Evolutionary conservation across 805 yeast genomes (phyloP), one percentile per base, ranked within the genome.

Genomic region (Myxozyma neglecta): DNA sequence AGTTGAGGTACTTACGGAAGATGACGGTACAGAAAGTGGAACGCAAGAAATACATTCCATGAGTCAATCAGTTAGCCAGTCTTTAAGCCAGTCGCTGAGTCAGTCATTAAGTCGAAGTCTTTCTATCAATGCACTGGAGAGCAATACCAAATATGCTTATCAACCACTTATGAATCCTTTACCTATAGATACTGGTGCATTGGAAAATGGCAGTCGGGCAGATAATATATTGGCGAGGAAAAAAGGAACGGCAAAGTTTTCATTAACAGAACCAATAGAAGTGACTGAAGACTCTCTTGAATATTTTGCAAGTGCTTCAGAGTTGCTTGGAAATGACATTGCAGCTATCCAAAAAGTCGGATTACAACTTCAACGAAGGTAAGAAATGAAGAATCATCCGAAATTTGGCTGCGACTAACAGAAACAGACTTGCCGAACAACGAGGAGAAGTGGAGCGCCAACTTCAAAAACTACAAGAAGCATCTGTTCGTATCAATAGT

Each of bases 391-490:
- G 11, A 10, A 7, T 43, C 20, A 24, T 43, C 16, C n/a, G 13
- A 11, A 8, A 8, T 10, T 35, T 3, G 24, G 18, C 16, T 8
- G 32, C 7, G n/a, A 37, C 50, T 57, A n/a, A 48, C 29, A n/a
- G 8, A 29, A 36, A 9, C 29, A 59, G 81, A 48, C 62, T 80
- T 0, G 52, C 54, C 1, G 73, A 74, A 43, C 84, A 81, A 65
- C 76, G 76, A 47, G 59, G 67, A 11, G 85, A 81, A 63, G 70
- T 81, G 16, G 70, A 73, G 2, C 72, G 74, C 18, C 86, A 83
- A 64, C 64, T 81, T 20, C 61, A 67, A 34, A 60, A 68, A 14
- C 56, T 76, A 0, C 59, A 66, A 37, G 71, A 72, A 42, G 24
- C 57, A 1, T 64, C 68, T 14, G 56, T 60, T 0, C 37, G 50